Conservation (phyloP, 306 rosid species). For the Trichosanthes cucumerina region DNA sequence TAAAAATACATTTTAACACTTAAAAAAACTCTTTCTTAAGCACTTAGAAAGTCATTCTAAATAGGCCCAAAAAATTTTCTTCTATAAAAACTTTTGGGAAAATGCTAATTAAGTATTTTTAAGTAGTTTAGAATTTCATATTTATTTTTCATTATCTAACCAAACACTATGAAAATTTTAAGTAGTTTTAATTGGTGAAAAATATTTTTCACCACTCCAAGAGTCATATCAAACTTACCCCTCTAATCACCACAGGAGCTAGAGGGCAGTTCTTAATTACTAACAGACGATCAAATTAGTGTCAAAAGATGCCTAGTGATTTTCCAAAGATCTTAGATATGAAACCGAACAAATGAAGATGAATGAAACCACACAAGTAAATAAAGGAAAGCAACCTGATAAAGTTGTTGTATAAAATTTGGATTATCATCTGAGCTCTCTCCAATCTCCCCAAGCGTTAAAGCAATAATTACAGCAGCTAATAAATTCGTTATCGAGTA, state of each 20-base stretch:
- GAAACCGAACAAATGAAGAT: not conserved
- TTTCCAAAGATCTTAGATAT: not conserved
- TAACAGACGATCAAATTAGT: not conserved
- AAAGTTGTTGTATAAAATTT: slow-evolving; percentile 58
- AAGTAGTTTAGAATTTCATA: too few relatives aligned
- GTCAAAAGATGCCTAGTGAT: not conserved
- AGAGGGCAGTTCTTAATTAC: not conserved
- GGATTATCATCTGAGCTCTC: slow-evolving; percentile 32
- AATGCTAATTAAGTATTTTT: not conserved
- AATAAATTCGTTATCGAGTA: slow-evolving; percentile 67
- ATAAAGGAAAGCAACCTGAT: slow-evolving; percentile 37
- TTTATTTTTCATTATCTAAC: not conserved
- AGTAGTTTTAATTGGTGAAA: not conserved
- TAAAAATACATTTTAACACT: not conserved
- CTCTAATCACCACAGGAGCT: not conserved
- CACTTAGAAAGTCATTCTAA: not conserved
- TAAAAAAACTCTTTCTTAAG: not conserved
- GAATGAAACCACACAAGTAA: not conserved
- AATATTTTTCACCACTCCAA: not conserved
- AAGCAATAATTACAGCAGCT: slow-evolving; percentile 78
- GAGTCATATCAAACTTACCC: not conserved
- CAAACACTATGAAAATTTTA: not conserved
- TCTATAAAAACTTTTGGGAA: not conserved
- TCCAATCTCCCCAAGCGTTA: slow-evolving; percentile 76
- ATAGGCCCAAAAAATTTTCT: not conserved